Evolutionary conservation across 306 rosid genomes (phyloP).

Genomic region (Cucumis cinereus): DNA sequence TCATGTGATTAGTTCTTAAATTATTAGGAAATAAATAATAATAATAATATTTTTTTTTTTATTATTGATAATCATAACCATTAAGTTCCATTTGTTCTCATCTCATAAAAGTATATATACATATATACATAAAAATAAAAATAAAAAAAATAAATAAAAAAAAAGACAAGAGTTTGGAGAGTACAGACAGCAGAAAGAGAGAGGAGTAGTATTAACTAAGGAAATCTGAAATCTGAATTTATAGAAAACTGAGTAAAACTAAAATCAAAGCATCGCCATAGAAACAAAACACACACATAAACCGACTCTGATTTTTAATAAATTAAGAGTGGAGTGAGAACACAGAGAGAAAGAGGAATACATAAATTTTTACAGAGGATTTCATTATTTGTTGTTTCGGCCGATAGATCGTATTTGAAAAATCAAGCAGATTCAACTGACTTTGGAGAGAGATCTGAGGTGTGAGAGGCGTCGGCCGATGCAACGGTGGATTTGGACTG

Average conservation of each 20-base stretch:
- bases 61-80: too few species aligned
- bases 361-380: background rate
- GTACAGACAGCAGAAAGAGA: too few species aligned
- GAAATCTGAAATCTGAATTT: background rate
- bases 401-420: background rate
- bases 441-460: background rate
- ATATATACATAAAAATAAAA: too few species aligned
- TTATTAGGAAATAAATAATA: too few species aligned
- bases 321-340: background rate
- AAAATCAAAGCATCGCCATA: background rate
- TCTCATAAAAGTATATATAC: too few species aligned
- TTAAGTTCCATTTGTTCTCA: too few species aligned
- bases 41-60: too few species aligned
- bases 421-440: conserved; percentile 5
- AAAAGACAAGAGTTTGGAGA: too few species aligned
- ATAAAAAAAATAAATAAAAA: too few species aligned
- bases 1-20: too few species aligned
- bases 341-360: background rate
- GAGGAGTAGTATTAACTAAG: too few species aligned
- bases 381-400: background rate
- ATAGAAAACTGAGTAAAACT: background rate
- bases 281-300: background rate
- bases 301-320: background rate
- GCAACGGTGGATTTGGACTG: background rate
- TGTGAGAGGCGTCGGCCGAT: background rate